These are phyloP conservation scores for Dryas drummondii DNA, from an alignment of 306 rosid genomes.

Conservation along the genomic window DNA sequence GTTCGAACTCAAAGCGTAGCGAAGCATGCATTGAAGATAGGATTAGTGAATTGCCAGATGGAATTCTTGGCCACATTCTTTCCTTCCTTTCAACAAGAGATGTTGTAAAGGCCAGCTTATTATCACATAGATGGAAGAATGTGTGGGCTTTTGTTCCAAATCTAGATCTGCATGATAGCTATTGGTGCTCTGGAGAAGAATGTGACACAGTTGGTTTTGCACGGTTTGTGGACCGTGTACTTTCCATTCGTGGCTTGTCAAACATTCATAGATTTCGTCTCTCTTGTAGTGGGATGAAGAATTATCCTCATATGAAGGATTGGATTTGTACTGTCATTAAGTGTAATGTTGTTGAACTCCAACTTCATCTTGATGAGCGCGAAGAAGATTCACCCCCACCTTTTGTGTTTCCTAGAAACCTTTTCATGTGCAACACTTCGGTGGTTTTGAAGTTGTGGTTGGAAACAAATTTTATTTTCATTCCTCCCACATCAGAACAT, in stretches of 20 bases:
- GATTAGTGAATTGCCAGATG: conserved; percentile 3
- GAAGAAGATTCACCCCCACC: no score
- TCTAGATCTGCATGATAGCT: not conserved
- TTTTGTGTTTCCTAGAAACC: not conserved
- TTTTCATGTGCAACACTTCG: conserved; percentile 6
- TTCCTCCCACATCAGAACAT: no score
- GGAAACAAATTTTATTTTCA: not conserved
- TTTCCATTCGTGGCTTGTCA: not conserved
- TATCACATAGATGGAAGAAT: conserved; percentile 2
- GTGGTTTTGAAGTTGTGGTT: not conserved
- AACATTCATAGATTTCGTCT: not conserved
- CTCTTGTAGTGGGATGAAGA: no score
- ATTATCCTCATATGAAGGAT: not conserved
- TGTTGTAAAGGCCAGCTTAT: conserved; percentile 9
- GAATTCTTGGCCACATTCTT: conserved; percentile 5
- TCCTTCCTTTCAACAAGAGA: not conserved
- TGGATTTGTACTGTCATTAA: not conserved
- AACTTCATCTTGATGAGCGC: not conserved
- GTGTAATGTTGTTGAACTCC: conserved; percentile 5
- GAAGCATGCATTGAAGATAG: not conserved
- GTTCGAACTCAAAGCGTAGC: not conserved
- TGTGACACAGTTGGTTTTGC: not conserved
- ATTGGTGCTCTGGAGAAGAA: no score
- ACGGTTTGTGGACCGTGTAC: not conserved
- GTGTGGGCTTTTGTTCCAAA: not conserved